These are phyloP conservation scores for Spergularia bocconei DNA, from an alignment of 148 eudicot genomes.

Conservation along the genomic window DNA sequence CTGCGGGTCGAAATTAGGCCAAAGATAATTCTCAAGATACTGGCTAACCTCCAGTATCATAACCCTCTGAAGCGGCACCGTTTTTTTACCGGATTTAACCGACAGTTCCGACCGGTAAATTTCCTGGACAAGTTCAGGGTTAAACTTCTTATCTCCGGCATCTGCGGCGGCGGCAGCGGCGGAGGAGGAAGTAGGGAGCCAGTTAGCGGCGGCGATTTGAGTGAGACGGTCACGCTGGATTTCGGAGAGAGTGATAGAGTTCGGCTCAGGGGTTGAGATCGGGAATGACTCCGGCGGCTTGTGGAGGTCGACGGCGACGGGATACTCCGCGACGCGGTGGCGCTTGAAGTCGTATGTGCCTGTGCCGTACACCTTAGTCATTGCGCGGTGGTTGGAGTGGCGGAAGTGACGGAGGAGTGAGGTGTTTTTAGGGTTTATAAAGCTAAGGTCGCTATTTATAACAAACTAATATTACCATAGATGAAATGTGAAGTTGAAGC, in stretches of 20 bases:
- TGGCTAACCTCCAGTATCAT: conserved; percentile 96
- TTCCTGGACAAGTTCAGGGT: conserved; percentile 61
- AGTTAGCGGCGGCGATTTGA: conserved; percentile 61
- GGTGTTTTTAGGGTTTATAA: too few relatives aligned
- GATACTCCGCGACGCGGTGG: conserved; percentile 96
- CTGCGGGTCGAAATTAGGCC: conserved; percentile 74
- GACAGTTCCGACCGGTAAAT: conserved; percentile 75
- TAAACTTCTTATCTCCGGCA: neutral
- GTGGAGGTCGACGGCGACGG: conserved; percentile 32
- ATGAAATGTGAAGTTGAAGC: too few relatives aligned
- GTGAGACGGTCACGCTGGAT: conserved; percentile 85
- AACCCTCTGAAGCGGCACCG: conserved; percentile 85
- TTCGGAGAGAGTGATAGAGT: conserved; percentile 65
- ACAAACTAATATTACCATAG: too few relatives aligned
- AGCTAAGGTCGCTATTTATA: too few relatives aligned
- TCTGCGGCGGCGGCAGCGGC: neutral
- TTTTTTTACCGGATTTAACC: conserved; percentile 56
- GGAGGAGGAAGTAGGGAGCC: conserved; percentile 38
- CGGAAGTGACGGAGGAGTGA: neutral
- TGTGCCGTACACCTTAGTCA: conserved; percentile 88
- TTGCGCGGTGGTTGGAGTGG: conserved; percentile 13
- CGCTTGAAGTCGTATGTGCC: conserved; percentile 85
- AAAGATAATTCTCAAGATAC: conserved; percentile 92
- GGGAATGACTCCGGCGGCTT: conserved; percentile 33
- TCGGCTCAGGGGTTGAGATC: conserved; percentile 35